A percentile compares a stretch with the other conserved stretches of the same genome.
Conservation (phyloP, 208 protist genomes). For the Acanthamoeba rhysodes region DNA sequence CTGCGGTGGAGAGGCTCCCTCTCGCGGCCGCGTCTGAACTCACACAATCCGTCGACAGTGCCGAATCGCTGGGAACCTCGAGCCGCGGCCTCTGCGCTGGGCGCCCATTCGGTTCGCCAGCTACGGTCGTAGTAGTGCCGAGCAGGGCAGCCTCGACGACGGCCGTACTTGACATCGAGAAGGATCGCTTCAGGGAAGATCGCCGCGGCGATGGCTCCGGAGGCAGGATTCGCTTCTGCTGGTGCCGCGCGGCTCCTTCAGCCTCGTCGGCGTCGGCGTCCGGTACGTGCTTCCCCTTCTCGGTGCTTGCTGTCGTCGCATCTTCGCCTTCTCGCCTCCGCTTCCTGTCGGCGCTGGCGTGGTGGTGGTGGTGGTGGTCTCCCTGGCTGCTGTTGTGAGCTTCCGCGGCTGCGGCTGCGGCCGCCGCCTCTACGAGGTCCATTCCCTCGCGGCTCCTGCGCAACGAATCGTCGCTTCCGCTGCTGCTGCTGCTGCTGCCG, state of each 20-base stretch:
- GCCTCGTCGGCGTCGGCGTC: background rate
- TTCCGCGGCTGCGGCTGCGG: background rate
- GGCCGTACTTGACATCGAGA: background rate
- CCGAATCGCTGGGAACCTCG: background rate
- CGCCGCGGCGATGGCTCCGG: background rate
- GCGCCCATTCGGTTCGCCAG: background rate
- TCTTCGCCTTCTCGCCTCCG: background rate
- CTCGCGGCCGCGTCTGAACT: background rate
- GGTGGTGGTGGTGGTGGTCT: background rate
- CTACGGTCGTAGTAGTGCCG: background rate
- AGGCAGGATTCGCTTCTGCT: background rate
- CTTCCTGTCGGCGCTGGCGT: background rate
- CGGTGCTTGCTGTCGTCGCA: background rate
- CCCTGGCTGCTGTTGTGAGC: background rate
- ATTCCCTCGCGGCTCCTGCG: background rate
- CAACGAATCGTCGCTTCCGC: background rate
- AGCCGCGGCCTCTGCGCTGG: constrained; percentile 8
- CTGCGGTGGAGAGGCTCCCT: background rate
- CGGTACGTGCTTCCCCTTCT: background rate
- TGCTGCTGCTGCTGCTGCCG: background rate
- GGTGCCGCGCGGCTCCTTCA: background rate
- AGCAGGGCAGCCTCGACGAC: background rate
- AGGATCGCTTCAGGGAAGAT: background rate
- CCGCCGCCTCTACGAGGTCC: background rate
- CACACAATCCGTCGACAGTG: background rate